Evolutionary conservation across 805 yeast genomes (phyloP).

Genomic region (Scheffersomyces lignosus): DNA sequence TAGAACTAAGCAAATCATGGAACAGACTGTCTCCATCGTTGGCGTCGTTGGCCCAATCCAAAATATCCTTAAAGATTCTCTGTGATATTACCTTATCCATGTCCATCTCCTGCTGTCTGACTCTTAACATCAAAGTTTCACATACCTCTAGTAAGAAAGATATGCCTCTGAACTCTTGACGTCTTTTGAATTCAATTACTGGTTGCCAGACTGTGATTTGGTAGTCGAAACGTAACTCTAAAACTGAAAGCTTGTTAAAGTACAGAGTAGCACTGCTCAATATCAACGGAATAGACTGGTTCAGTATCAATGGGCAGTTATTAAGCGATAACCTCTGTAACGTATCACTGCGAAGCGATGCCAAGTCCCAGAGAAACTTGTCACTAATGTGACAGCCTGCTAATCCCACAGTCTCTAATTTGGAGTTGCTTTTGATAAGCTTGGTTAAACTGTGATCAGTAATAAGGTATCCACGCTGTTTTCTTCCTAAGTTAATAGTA

Average conservation of each 20-base stretch:
- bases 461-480: constrained; percentile 61
- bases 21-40: constrained; percentile 41
- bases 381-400: constrained; percentile 88
- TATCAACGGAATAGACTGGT: constrained; percentile 56
- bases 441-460: constrained; percentile 68
- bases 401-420: constrained; percentile 70
- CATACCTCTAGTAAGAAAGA: constrained; percentile 76
- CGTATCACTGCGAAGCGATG: constrained; percentile 45
- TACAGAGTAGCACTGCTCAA: constrained; percentile 40
- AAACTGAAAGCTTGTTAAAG: constrained; percentile 53
- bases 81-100: constrained; percentile 58
- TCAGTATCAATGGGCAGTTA: constrained; percentile 61
- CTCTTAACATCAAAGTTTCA: constrained; percentile 59
- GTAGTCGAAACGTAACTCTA: constrained; percentile 69
- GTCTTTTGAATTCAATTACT: constrained; percentile 63
- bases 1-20: constrained; percentile 7
- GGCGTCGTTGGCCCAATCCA: constrained; percentile 57
- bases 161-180: constrained; percentile 45
- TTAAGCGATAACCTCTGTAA: constrained; percentile 73
- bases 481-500: constrained; percentile 79
- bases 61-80: constrained; percentile 60
- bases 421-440: constrained; percentile 53
- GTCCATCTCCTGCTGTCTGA: constrained; percentile 59
- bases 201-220: constrained; percentile 60
- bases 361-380: constrained; percentile 77